A percentile compares a stretch with the other conserved stretches of the same genome.
Evolutionary conservation across 139 green algal genomes (phyloP).

Genomic region (Monoraphidium neglectum): DNA sequence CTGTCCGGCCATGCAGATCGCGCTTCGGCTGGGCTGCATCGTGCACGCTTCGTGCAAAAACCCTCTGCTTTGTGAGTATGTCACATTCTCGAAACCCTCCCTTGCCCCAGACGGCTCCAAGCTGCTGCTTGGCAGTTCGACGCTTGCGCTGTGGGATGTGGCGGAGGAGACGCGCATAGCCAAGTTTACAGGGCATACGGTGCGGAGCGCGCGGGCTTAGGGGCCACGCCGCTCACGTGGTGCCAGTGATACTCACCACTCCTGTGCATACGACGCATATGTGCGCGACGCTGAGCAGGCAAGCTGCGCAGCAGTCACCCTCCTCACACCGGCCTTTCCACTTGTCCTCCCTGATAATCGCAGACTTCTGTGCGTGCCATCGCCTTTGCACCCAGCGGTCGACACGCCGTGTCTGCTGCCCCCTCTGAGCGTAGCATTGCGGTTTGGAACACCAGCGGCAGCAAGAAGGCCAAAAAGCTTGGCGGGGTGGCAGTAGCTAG

Average conservation of each 20-base stretch:
- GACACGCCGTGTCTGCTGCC: conserved; percentile 53
- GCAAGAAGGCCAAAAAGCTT: conserved; percentile 31
- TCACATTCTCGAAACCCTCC: background rate
- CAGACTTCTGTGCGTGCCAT: conserved; percentile 46
- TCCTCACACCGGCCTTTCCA: background rate
- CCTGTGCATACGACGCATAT: background rate
- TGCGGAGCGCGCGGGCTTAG: conserved; percentile 27
- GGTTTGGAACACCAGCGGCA: conserved; percentile 47
- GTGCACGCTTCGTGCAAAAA: background rate
- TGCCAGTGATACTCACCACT: background rate
- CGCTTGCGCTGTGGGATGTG: conserved; percentile 64
- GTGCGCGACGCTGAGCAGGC: too few relatives aligned
- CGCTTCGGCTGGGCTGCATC: background rate
- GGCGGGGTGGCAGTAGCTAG: conserved; percentile 33
- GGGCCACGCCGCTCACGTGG: background rate
- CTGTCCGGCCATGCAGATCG: background rate
- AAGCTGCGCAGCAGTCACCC: background rate
- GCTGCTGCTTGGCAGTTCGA: conserved; percentile 50
- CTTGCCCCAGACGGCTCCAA: conserved; percentile 45
- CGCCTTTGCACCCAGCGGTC: conserved; percentile 47
- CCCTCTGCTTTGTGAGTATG: background rate
- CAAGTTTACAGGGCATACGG: conserved; percentile 71
- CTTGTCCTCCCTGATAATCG: background rate
- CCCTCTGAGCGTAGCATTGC: conserved; percentile 60
- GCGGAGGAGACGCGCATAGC: conserved; percentile 34